Evolutionary conservation across 345 rosid genomes (phyloP).

Genomic region (Noccaea caerulescens): DNA sequence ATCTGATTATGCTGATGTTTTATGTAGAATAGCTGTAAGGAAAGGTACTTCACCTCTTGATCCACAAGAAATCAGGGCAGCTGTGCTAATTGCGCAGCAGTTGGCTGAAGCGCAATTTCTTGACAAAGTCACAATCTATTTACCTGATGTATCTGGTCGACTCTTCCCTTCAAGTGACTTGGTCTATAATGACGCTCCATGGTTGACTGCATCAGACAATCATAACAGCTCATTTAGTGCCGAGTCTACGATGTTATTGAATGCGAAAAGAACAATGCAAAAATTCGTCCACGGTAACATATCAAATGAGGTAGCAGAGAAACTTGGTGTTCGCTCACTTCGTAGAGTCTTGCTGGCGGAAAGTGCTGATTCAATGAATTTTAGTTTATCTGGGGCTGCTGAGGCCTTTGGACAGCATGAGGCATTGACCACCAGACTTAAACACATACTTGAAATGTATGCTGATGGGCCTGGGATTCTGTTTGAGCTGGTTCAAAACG

Average conservation of each 20-base stretch:
- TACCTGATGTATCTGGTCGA: slow-evolving; percentile 86
- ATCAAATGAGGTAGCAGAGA: slow-evolving; percentile 95
- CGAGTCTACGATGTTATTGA: slow-evolving; percentile 57
- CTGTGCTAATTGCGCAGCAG: slow-evolving; percentile 82
- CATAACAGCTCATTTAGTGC: slow-evolving; percentile 55
- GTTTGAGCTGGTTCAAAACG: slow-evolving; percentile 93
- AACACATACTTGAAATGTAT: slow-evolving; percentile 97
- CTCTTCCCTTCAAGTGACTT: slow-evolving; percentile 74
- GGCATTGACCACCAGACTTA: slow-evolving; percentile 93
- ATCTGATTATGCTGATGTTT: slow-evolving; percentile 76
- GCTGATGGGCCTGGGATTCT: slow-evolving; percentile 98
- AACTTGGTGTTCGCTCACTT: slow-evolving; percentile 92
- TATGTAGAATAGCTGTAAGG: slow-evolving; percentile 74
- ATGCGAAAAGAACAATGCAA: slow-evolving; percentile 68
- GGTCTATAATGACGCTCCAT: slow-evolving; percentile 96
- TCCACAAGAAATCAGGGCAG: slow-evolving; percentile 78
- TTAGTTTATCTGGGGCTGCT: slow-evolving; percentile 91
- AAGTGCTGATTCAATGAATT: slow-evolving; percentile 96
- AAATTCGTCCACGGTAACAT: slow-evolving; percentile 88
- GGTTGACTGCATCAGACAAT: slow-evolving; percentile 83
- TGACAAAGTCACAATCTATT: slow-evolving; percentile 66
- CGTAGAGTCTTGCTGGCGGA: slow-evolving; percentile 93
- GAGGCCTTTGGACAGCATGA: slow-evolving; percentile 99
- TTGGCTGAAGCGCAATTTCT: slow-evolving; percentile 76
- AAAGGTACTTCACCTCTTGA: slow-evolving; percentile 78